Evolutionary conservation across 1,139 yeast genomes (phyloP).

Genomic region (Yamadazyma epiphylla): DNA sequence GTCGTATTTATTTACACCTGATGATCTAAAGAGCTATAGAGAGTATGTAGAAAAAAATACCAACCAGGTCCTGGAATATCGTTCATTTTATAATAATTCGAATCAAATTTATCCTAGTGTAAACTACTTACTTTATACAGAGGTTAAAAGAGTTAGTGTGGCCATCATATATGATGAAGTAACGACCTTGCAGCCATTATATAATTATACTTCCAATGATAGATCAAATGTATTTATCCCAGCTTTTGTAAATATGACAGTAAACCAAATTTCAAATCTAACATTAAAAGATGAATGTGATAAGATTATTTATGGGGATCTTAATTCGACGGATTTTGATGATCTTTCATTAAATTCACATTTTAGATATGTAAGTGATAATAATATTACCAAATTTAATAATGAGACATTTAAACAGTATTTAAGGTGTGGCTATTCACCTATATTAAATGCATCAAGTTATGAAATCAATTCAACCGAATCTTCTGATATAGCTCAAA

Average conservation of each 20-base stretch:
- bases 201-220: constrained; percentile 17
- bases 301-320: too few relatives aligned
- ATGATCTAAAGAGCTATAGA: constrained; percentile 11
- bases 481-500: constrained; percentile 9
- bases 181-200: constrained; percentile 2
- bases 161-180: constrained; percentile 28
- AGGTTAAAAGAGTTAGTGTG: constrained; percentile 38
- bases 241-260: constrained; percentile 11
- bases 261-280: constrained; percentile 1
- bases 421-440: constrained; percentile 55
- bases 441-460: constrained; percentile 45
- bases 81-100: constrained; percentile 20
- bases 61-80: constrained; percentile 3
- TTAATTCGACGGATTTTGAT: constrained; percentile 9
- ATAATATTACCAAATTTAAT: constrained; percentile 25
- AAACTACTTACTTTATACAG: constrained; percentile 37
- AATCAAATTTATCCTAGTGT: constrained; percentile 34
- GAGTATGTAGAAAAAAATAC: too few relatives aligned
- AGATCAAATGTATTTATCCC: constrained; percentile 17
- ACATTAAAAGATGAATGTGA: constrained; percentile 5
- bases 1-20: constrained; percentile 24
- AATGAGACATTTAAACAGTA: constrained; percentile 26
- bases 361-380: constrained; percentile 41
- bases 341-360: constrained; percentile 16
- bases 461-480: constrained; percentile 19